Base-by-base conservation (phyloP, 2,329 filamentous ascomycete genomes). In the Phialophora verrucosa region DNA sequence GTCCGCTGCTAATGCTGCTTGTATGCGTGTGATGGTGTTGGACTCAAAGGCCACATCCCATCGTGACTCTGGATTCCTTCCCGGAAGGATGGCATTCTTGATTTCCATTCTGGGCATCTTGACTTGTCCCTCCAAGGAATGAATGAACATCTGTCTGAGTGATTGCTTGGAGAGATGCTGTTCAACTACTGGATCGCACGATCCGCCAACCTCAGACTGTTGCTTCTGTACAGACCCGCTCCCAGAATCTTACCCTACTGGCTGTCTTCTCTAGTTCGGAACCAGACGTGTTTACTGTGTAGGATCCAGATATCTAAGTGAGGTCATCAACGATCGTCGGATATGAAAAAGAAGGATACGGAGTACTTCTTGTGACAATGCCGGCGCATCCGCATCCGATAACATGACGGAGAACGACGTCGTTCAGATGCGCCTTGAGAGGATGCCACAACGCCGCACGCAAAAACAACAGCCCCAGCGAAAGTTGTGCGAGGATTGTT, bases 1-100 rank as follows among this genome's bases (percentile, higher is more conserved):
- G n/a, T 20, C 38, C 5, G 5, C 17, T 3, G 38, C 1, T 17
- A 17, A 17, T 57, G 66, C 58, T 11, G 68, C 69, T 31, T 47
- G 50, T 31, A 72, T 71, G 3, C 64, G 58, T 8, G 47, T 67
- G 44, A 72, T 69, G 32, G 59, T 70, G 64, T 63, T 59, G 55
- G 4, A 54, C 42, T 59, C 60, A 31, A 62, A 59, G 17, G 64
- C 59, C 11, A 72, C 59, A 29, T 68, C 67, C 65, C 68, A 72
- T 5, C 63, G 61, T 53, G 69, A 63, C 11, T 27, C 60, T 4
- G 62, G 55, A 32, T 68, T 65, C 42, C 65, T 58, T 10, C 69
- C 69, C 3, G 69, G 69, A 20, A 72, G 69, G 44, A 72, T 70
- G 5, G 65, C 55, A 44, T 71, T 70, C 20, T 64, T 38, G 14